These are phyloP conservation scores for Penicillium polonicum DNA, from an alignment of 2,329 filamentous ascomycete genomes.

Conservation along the genomic window DNA sequence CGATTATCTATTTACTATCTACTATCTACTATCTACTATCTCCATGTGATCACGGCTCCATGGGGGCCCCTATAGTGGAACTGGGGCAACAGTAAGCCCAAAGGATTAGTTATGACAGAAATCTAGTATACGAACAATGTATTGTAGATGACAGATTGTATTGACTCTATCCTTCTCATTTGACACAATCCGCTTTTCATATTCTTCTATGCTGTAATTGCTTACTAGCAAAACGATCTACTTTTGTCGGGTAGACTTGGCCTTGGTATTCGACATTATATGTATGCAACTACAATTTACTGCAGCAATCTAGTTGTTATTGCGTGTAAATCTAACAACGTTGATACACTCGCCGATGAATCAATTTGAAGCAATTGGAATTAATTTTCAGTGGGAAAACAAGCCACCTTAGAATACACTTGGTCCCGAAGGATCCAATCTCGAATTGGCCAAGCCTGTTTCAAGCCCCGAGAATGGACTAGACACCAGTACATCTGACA, in stretches of 20 bases:
- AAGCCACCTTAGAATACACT: slow-evolving; percentile 33
- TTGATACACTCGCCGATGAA: not conserved
- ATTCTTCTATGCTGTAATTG: too few species aligned
- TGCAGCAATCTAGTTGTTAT: not conserved
- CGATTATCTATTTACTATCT: not conserved
- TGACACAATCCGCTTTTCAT: too few species aligned
- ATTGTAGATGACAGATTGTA: too few species aligned
- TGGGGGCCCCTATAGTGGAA: not conserved
- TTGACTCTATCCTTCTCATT: too few species aligned
- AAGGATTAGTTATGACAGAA: too few species aligned
- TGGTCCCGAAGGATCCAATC: slow-evolving; percentile 25
- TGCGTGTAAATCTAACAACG: not conserved
- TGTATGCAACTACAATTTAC: not conserved
- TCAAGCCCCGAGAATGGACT: not conserved
- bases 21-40: not conserved
- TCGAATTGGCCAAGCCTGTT: slow-evolving; percentile 21
- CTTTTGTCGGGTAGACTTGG: too few species aligned
- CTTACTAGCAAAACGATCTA: too few species aligned
- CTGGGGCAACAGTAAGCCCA: too few species aligned
- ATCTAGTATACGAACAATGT: too few species aligned
- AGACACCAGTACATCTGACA: slow-evolving; percentile 2
- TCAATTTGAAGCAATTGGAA: not conserved
- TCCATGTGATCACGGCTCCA: not conserved
- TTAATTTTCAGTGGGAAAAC: slow-evolving; percentile 16
- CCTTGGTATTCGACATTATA: too few species aligned